Base-by-base conservation (phyloP, 306 rosid species). In the Delonix regia region DNA sequence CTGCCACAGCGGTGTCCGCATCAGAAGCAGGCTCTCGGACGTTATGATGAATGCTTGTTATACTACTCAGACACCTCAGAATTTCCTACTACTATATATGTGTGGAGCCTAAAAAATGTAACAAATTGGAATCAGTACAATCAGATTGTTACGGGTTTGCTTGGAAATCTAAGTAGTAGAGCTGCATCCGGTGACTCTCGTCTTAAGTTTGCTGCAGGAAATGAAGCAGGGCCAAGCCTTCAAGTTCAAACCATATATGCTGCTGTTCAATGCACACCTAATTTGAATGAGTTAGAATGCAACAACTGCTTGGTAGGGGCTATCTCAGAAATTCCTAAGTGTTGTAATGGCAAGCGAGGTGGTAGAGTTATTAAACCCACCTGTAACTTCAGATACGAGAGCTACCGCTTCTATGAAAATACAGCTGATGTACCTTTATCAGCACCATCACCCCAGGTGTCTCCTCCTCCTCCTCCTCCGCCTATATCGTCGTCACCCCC, bases 181-280 rank as follows among this genome's bases (percentile, higher is more conserved):
- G 84, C 77, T 14, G 68, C 73, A 14, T 39, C 73, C 8, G 57
- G 66, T 69, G 76, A 57, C 18, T 45, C 83, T 15, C 2, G 3
- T 14, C 69, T 1, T 18, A 83, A 73, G 67, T 86, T 34, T 75
- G 82, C 83, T 1, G 60, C 34, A 21, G 79, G 63, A 0, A 61
- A 70, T 10, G 79, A 69, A 19, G 3, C 61, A 3, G 67, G 2
- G 8, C 77, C 48, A 0, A 47, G 33, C 39, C 22, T 48, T n/a
- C n/a, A 8, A 48, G 53, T n/a, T 51, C 10, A 72, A 66, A 51
- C 67, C 2, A 9, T 80, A 28, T 83, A 74, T 44, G 89, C 72
- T 30, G 56, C 48, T 34, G 80, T 48, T 27, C 91, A 87, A 79
- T 85, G 91, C 76, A 24, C 61, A 0, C 89, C 84, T 15, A 86